A percentile compares a stretch with the other conserved stretches of the same genome.
Evolutionary conservation across 2,329 filamentous ascomycete species (phyloP).

Genomic region (Alternaria viburni): DNA sequence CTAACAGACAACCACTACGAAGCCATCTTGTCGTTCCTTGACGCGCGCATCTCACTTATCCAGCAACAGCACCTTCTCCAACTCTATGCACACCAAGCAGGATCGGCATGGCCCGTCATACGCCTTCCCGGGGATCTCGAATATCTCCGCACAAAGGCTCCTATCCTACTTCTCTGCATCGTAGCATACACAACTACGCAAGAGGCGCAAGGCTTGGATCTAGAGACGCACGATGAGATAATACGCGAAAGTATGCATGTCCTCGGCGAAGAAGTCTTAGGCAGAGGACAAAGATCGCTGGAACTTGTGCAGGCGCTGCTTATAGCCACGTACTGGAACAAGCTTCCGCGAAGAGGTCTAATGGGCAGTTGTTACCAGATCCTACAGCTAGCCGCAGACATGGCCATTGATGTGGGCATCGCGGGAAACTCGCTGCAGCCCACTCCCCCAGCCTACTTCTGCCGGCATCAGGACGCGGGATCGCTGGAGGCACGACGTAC

Average conservation of each 20-base stretch:
- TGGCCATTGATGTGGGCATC: conserved; percentile 39
- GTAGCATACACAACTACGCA: conserved; percentile 28
- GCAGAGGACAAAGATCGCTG: conserved; percentile 30
- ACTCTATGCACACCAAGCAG: conserved; percentile 21
- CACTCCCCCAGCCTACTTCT: conserved; percentile 31
- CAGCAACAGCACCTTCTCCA: conserved; percentile 30
- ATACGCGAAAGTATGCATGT: conserved; percentile 29
- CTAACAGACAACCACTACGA: conserved; percentile 20
- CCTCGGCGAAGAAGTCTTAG: conserved; percentile 30
- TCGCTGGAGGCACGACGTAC: conserved; percentile 36
- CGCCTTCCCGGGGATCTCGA: conserved; percentile 18
- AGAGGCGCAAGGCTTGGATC: conserved; percentile 22
- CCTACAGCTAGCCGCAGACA: conserved; percentile 35
- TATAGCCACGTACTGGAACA: conserved; percentile 32
- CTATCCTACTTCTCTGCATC: conserved; percentile 29
- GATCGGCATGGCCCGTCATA: conserved; percentile 29
- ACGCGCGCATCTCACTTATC: conserved; percentile 23
- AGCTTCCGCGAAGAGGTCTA: conserved; percentile 20
- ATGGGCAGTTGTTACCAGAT: conserved; percentile 35
- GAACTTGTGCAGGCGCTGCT: conserved; percentile 39
- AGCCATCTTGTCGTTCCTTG: conserved; percentile 27
- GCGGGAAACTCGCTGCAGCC: conserved; percentile 31
- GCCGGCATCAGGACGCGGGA: conserved; percentile 22
- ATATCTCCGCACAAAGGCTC: conserved; percentile 27
- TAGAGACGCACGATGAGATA: conserved; percentile 34